Evolutionary conservation across 139 green algal species (phyloP).

Genomic region (Micractinium sp.): DNA sequence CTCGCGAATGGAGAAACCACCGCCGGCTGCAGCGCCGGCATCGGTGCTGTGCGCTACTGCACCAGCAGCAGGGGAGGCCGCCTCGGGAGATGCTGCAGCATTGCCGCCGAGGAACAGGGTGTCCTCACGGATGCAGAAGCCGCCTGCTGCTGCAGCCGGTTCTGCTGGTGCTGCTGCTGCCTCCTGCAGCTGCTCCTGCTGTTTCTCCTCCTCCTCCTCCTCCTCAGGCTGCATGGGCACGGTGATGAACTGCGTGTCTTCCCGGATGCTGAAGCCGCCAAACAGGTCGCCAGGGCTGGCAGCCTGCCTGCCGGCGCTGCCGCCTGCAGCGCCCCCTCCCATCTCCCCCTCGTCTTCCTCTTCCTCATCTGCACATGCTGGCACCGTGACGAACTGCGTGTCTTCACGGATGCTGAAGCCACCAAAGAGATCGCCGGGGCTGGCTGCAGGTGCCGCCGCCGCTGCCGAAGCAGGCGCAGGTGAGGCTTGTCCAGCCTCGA

Average conservation of each 20-base stretch:
- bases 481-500: background rate
- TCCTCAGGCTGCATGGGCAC: background rate
- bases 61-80: background rate
- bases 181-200: background rate
- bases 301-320: background rate
- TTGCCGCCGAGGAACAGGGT: conserved; percentile 4
- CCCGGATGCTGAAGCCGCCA: conserved; percentile 33
- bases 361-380: background rate
- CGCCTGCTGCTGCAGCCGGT: background rate
- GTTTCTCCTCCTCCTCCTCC: background rate
- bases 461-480: background rate
- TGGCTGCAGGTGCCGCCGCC: background rate
- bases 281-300: background rate
- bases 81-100: background rate
- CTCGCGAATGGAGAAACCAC: conserved; percentile 21
- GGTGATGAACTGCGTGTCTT: conserved; percentile 33
- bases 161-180: background rate
- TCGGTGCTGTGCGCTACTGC: background rate
- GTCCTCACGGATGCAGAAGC: conserved; percentile 32
- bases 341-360: background rate
- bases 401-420: conserved; percentile 34
- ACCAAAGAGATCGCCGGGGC: conserved; percentile 10
- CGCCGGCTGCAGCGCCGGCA: background rate
- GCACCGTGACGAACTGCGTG: conserved; percentile 24
- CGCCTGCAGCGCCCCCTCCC: background rate